phyloP scores from a whole-genome alignment of 805 yeast species.

The Cyberlindnera amylophila region DNA sequence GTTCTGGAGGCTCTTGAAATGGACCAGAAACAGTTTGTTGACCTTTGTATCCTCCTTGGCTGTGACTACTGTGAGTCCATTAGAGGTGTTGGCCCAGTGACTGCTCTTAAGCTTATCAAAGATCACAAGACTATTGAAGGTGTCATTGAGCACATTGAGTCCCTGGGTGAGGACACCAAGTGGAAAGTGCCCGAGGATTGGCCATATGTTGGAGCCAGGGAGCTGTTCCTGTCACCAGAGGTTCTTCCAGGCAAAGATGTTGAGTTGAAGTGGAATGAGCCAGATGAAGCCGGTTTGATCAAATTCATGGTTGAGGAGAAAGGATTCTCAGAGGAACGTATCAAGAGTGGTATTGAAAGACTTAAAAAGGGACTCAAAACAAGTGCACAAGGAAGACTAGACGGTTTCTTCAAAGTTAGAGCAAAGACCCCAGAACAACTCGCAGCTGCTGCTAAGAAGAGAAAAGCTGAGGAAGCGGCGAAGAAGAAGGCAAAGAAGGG shows the following conservation, averaged over 20 bases:
- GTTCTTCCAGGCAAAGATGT: conserved; percentile 59
- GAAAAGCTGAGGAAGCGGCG: conserved; percentile 27
- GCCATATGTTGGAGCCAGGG: conserved; percentile 88
- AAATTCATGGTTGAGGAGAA: conserved; percentile 81
- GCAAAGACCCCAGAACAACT: conserved; percentile 48
- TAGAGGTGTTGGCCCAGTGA: conserved; percentile 93
- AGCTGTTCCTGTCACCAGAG: conserved; percentile 80
- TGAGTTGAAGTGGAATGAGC: conserved; percentile 81
- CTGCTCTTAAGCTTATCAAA: conserved; percentile 82
- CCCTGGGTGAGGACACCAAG: conserved; percentile 51
- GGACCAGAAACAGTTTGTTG: conserved; percentile 72
- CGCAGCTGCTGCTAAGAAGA: conserved; percentile 28
- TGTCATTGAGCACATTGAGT: conserved; percentile 62
- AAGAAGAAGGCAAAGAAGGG: conserved; percentile 25
- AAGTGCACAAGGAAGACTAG: conserved; percentile 87
- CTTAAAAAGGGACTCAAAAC: conserved; percentile 77
- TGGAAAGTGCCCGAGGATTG: conserved; percentile 89
- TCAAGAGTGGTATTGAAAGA: conserved; percentile 81
- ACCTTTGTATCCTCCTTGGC: conserved; percentile 87
- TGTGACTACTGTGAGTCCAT: conserved; percentile 97
- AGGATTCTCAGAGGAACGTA: conserved; percentile 91
- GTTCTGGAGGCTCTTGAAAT: conserved; percentile 78
- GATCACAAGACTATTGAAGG: conserved; percentile 82
- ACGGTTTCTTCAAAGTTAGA: conserved; percentile 79
- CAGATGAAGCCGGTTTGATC: conserved; percentile 79